phyloP scores from a whole-genome alignment of 164 flowering plant genomes.

The Vitis rotundifolia region DNA sequence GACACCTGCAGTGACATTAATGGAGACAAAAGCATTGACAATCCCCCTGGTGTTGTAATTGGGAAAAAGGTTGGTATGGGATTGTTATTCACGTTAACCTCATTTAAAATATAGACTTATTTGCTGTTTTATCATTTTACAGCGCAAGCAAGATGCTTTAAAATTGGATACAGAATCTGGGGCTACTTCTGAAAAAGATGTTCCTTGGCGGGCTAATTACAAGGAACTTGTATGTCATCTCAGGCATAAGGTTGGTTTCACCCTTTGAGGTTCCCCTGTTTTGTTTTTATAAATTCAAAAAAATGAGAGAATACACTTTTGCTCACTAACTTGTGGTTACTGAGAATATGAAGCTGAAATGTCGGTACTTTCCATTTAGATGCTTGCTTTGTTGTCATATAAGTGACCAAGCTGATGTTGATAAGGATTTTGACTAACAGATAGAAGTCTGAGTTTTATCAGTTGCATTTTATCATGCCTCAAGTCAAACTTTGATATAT shows the following conservation, averaged over 20 bases:
- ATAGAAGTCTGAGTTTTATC: no score
- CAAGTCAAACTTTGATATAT: no score
- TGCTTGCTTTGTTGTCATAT: no score
- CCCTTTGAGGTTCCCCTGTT: not conserved
- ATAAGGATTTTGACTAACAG: no score
- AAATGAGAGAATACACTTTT: no score
- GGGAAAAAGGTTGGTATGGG: conserved; percentile 68
- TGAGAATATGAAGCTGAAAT: no score
- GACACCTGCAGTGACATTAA: conserved; percentile 23
- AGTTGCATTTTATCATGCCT: no score
- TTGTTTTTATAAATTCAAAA: no score
- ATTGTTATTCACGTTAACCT: not conserved
- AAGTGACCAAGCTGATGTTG: no score
- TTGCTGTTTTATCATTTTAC: not conserved
- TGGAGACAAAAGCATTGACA: not conserved
- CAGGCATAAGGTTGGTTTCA: conserved; percentile 65
- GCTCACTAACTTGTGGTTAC: no score
- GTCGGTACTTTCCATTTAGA: no score
- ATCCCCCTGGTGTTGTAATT: conserved; percentile 3
- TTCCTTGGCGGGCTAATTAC: conserved; percentile 87
- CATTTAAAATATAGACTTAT: not conserved
- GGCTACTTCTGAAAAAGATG: conserved; percentile 39
- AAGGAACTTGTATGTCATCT: conserved; percentile 73
- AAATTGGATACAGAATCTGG: conserved; percentile 39
- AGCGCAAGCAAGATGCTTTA: conserved; percentile 62